Evolutionary conservation across 495 filamentous ascomycete species (phyloP), one percentile per base, ranked within the genome.

Genomic region (Jackrogersella minutella): DNA sequence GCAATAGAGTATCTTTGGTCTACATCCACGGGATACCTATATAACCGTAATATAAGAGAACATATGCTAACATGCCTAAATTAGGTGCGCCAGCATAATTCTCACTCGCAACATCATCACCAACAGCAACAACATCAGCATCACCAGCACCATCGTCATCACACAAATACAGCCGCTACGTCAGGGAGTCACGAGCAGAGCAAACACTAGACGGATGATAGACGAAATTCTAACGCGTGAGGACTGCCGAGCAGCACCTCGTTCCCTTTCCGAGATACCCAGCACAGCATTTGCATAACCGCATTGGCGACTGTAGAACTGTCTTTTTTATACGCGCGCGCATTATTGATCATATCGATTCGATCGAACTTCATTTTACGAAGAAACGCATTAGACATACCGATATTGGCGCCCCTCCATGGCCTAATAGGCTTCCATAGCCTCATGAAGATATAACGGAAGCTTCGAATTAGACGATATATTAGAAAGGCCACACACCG

Each of bases 81-180:
- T 13, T 13, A 69, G 66, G 66, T 69, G 26, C 72, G 72, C 39
- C 66, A 74, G 11, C 67, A 74, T 11, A 43, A 70, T 26, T 61
- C 65, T 10, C 40, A 64, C 34, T 34, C 64, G 28, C 66, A 73
- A 5, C 62, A 68, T 5, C 64, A 71, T n/a, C 64, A 66, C 4
- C 66, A 68, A 5, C 69, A 70, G 1, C 63, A 68, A 3, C 69
- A 70, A 2, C 63, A 66, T 13, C 60, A 58, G 5, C 60, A 59
- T 4, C 68, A 66, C 13, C 70, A 67, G 17, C 68, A 72, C 24
- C 66, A 72, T 50, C 68, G 65, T 2, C 71, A 72, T 26, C 72
- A 68, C 21, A 43, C 62, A 34, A 61, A 66, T 13, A 39, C 66
- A 16, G 58, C 66, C 11, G 58, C 52, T 17, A 51, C 63, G 8